These are phyloP conservation scores for Boletus tylopilopsis DNA, from an alignment of 768 basidiomycete species.

Conservation along the genomic window DNA sequence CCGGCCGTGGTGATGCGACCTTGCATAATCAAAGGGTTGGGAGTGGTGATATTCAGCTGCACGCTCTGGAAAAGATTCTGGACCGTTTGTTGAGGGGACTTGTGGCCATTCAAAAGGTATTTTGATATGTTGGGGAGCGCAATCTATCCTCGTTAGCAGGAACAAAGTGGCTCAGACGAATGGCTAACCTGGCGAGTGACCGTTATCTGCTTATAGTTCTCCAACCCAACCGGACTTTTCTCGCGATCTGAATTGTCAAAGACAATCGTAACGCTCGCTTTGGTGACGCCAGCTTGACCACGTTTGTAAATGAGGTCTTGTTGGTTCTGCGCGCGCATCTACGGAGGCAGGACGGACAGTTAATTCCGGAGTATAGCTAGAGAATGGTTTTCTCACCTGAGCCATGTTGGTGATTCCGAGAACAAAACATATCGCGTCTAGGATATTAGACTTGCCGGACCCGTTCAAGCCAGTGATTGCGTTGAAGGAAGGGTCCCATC, in stretches of 20 bases:
- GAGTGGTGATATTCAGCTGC: constrained; percentile 98
- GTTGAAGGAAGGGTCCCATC: constrained; percentile 98
- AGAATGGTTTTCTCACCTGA: constrained; percentile 46
- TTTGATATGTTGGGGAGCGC: constrained; percentile 91
- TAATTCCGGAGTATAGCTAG: not conserved
- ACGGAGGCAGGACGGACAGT: not conserved
- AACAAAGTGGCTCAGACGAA: not conserved
- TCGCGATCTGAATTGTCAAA: constrained; percentile 94
- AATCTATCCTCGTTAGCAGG: constrained; percentile 50
- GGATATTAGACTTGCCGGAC: constrained; percentile 97
- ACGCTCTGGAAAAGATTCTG: constrained; percentile 95
- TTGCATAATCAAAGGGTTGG: constrained; percentile 99
- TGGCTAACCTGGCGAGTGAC: constrained; percentile 86
- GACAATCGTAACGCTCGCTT: constrained; percentile 97
- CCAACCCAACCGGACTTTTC: constrained; percentile 79
- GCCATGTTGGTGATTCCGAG: constrained; percentile 96
- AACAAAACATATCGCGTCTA: constrained; percentile 99
- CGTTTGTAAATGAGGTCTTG: constrained; percentile 99
- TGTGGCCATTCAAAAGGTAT: constrained; percentile 95
- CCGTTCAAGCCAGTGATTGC: constrained; percentile 96
- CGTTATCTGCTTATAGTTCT: constrained; percentile 83
- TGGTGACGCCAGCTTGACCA: constrained; percentile 94
- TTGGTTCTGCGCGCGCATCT: constrained; percentile 95
- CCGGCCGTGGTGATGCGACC: constrained; percentile 99
- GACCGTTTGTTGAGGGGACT: constrained; percentile 76